Evolutionary conservation across 805 yeast species (phyloP), one percentile per base, ranked within the genome.

Genomic region (Candida piceae): DNA sequence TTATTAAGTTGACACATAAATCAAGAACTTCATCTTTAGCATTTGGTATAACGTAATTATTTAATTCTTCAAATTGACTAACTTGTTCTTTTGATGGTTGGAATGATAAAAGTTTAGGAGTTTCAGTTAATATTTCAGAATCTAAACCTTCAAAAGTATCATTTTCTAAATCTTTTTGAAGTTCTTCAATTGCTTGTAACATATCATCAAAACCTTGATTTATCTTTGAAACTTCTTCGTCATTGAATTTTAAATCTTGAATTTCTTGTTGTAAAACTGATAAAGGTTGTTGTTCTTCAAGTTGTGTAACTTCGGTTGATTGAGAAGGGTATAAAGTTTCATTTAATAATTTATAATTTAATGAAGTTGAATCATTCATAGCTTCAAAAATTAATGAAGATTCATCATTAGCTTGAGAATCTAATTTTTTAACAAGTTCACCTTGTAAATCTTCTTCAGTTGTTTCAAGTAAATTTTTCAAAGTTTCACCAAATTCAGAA

Each of bases 1-100:
- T 93, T 43, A 93, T 78, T 66, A 88, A 70, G 57, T 88, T 88
- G 37, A 85, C 80, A 53, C 93, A 76, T 49, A 84, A 80, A 34
- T 80, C 79, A 33, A 89, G 67, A 16, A 80, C 74, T n/a, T 84
- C 82, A 50, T 87, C 93, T 31, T 65, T 63, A 45, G 70, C 67
- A 19, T 66, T 53, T 19, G 96, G 95, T 21, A 86, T 63, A 10
- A 76, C 72, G 42, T 66, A 63, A 28, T 60, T 66, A 40, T 70
- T 64, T 34, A 81, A 62, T 10, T 56, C 58, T 38, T 70, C 76
- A 30, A 67, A 67, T 57, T 86, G 78, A 5, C 65, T 70, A 17
- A 74, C 36, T 60, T 89, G 96, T 48, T 74, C 80, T 24, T 64
- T 71, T 4, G 82, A 65, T 26, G 94, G 89, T 40, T 66, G 74